These are phyloP conservation scores for Cercospora beticola DNA, from an alignment of 2,329 filamentous ascomycete species.

Conservation along the genomic window DNA sequence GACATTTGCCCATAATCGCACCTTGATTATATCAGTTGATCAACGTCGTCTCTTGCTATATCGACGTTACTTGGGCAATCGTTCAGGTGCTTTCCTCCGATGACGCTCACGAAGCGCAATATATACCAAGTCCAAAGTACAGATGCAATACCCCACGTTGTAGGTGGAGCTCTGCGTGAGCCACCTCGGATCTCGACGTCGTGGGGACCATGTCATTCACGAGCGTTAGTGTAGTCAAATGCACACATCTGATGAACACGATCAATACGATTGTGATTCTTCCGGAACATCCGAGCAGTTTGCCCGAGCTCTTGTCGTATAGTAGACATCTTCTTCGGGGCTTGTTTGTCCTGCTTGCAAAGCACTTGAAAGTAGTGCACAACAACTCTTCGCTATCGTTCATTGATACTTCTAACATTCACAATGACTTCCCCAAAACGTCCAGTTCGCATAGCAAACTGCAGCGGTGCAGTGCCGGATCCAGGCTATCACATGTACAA, in stretches of 20 bases:
- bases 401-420: neutral
- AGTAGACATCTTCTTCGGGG: neutral
- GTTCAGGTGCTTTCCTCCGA: neutral
- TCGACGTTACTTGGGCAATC: neutral
- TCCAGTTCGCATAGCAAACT: conserved; percentile 27
- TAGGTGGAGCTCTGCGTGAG: neutral
- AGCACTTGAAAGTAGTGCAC: neutral
- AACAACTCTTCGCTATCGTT: neutral
- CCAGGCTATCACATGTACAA: conserved; percentile 33
- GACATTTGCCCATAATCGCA: neutral
- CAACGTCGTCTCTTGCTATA: neutral
- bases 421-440: conserved; percentile 21
- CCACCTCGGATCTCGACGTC: conserved; percentile 9
- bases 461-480: conserved; percentile 31
- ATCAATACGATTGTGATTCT: neutral
- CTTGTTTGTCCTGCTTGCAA: neutral
- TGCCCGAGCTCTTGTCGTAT: neutral
- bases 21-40: neutral
- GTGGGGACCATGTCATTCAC: neutral
- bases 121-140: neutral
- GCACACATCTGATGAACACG: neutral
- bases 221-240: neutral
- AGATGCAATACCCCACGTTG: neutral
- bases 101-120: neutral
- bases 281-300: neutral